Evolutionary conservation across 2,329 filamentous ascomycete species (phyloP).

Genomic region (Lecanicillium sp.): DNA sequence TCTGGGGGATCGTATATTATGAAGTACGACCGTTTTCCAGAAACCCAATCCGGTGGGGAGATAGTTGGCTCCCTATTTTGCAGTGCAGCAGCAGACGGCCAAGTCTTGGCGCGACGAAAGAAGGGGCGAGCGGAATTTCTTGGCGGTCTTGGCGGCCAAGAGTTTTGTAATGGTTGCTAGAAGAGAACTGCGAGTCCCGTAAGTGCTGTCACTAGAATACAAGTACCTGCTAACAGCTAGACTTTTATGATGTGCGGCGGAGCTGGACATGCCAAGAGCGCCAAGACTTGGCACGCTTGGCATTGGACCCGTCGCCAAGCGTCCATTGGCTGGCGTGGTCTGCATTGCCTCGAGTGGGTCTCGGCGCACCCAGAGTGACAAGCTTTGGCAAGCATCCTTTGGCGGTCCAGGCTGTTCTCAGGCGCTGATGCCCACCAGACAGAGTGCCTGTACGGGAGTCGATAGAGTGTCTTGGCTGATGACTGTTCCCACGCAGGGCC

Average conservation of each 20-base stretch:
- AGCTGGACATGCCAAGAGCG: constrained; percentile 23
- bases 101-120: constrained; percentile 8
- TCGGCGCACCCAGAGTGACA: constrained; percentile 5
- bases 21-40: no score
- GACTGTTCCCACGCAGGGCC: no score
- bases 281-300: constrained; percentile 32
- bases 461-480: no score
- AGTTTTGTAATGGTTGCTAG: constrained; percentile 7
- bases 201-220: no score
- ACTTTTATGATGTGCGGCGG: constrained; percentile 16
- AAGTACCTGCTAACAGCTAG: constrained; percentile 11
- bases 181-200: no score
- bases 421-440: no score
- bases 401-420: constrained; percentile 8
- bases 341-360: constrained; percentile 3
- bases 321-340: constrained; percentile 16
- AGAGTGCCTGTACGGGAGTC: no score
- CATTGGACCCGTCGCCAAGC: constrained; percentile 21
- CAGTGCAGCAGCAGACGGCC: constrained; percentile 4
- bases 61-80: constrained; percentile 5
- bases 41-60: constrained; percentile 7
- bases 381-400: not conserved
- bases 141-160: constrained; percentile 28
- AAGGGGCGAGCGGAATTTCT: constrained; percentile 29
- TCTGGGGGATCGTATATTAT: no score